Conservation (phyloP, 768 basidiomycete species). For the Lactarius indigo region DNA sequence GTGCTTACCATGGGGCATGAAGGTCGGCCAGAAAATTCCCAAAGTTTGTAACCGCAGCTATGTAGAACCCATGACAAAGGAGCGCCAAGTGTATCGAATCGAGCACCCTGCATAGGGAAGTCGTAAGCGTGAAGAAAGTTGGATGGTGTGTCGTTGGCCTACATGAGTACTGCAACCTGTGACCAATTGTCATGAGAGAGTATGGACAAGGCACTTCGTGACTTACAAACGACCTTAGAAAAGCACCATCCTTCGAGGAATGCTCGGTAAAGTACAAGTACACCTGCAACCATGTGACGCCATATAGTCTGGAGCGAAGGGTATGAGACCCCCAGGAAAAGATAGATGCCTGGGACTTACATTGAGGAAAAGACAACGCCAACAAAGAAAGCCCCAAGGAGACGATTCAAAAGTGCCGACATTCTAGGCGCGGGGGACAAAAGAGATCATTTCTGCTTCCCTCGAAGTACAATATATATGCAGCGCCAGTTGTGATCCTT, state of each 20-base stretch:
- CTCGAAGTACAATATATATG: slow-evolving; percentile 4
- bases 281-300: slow-evolving; percentile 17
- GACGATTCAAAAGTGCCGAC: background rate
- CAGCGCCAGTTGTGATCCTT: slow-evolving; percentile 1
- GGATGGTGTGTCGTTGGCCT: background rate
- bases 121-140: background rate
- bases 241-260: slow-evolving; percentile 2
- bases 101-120: background rate
- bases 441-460: background rate
- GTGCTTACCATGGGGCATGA: slow-evolving; percentile 18
- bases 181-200: background rate
- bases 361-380: slow-evolving; percentile 13
- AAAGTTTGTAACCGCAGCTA: slow-evolving; percentile 10
- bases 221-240: slow-evolving; percentile 17
- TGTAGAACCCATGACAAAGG: slow-evolving; percentile 14
- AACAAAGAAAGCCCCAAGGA: slow-evolving; percentile 12
- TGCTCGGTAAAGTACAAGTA: slow-evolving; percentile 18
- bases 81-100: slow-evolving; percentile 9
- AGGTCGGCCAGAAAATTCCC: slow-evolving; percentile 12
- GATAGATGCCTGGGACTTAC: background rate
- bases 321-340: background rate
- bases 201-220: background rate
- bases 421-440: background rate
- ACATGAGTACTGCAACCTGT: slow-evolving; percentile 16
- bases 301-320: slow-evolving; percentile 9